A percentile compares a stretch with the other conserved stretches of the same genome.
These are phyloP conservation scores for Mycena haematopus DNA, from an alignment of 768 basidiomycete species.

Conservation along the genomic window DNA sequence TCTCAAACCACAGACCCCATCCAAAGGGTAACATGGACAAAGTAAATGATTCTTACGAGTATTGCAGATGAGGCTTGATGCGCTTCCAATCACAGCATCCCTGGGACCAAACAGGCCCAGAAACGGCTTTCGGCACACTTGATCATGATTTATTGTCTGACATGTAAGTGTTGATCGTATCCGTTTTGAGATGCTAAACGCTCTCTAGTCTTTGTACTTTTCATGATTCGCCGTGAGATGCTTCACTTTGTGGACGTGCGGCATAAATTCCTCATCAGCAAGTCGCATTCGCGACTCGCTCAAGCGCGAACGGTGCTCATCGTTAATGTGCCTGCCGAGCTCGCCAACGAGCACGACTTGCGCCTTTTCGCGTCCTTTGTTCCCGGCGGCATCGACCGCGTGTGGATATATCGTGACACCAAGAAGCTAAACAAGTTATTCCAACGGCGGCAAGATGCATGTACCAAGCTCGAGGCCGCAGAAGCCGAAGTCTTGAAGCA, in stretches of 20 bases:
- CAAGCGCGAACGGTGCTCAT: conserved; percentile 76
- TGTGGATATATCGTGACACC: conserved; percentile 72
- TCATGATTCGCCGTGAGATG: conserved; percentile 65
- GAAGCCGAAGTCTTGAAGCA: conserved; percentile 52
- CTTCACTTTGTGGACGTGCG: conserved; percentile 60
- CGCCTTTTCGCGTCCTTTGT: conserved; percentile 65
- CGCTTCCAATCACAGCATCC: conserved; percentile 40
- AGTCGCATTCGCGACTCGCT: conserved; percentile 61
- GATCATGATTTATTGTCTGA: conserved; percentile 54
- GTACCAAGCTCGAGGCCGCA: conserved; percentile 63
- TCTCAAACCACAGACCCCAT: conserved; percentile 39
- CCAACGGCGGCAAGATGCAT: conserved; percentile 51
- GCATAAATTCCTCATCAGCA: conserved; percentile 63
- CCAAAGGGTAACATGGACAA: conserved; percentile 57
- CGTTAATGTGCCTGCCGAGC: conserved; percentile 63
- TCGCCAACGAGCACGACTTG: conserved; percentile 54
- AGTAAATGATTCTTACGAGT: conserved; percentile 42
- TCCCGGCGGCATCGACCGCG: conserved; percentile 70
- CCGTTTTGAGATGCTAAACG: conserved; percentile 1
- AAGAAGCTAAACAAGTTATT: conserved; percentile 50
- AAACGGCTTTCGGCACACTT: conserved; percentile 63
- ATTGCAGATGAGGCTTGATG: no score
- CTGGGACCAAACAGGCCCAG: conserved; percentile 41
- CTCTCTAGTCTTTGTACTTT: conserved; percentile 61
- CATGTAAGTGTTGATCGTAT: conserved; percentile 45